Base-by-base conservation (phyloP, 495 filamentous ascomycete genomes). In the Opeltia flavorubescens region DNA sequence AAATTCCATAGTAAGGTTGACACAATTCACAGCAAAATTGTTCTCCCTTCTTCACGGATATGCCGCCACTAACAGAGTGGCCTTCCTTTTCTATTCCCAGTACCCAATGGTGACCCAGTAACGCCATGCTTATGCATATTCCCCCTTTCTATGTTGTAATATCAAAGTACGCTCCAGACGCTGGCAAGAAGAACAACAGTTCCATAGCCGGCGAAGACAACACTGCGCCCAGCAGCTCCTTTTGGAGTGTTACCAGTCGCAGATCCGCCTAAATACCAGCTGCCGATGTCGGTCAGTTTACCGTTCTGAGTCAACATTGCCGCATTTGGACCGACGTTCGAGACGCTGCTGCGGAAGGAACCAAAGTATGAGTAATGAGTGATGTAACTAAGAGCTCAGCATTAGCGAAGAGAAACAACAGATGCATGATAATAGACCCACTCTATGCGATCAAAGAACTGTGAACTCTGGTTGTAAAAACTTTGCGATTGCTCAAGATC, bases 321-420 rank as follows among this genome's bases (percentile, higher is more conserved):
- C 8, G 61, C 59, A 33, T 59, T 71, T 25, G 55, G 62, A 3
- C 57, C 50, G 24, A 88, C 74, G 48, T 86, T 86, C 45, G 72
- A 76, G 31, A 72, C 74, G 27, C 67, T 61, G 27, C 70, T 72
- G 23, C 82, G 72, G 61, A 87, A 88, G 33, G 78, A 65, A 46
- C 83, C 83, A 53, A 88, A 89, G 52, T 80, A 78, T 11, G 77
- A 78, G 57, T 88, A 88, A 55, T 84, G 84, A 59, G 73, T 86
- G 59, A 84, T 83, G 50, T 43, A 58, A 0, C 47, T 72, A 13
- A 12, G 61, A 61, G 0, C 38, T n/a, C 62, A 24, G 60, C 53
- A 1, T 60, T 50, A 17, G 44, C 64, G 17, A 62, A 20, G 55
- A 21, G 26, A 62, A 8, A 47, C 31, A 33, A 4, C 20, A 45